These are phyloP conservation scores for Penstemon barbatus DNA, from an alignment of 257 asterid genomes.

Conservation along the genomic window DNA sequence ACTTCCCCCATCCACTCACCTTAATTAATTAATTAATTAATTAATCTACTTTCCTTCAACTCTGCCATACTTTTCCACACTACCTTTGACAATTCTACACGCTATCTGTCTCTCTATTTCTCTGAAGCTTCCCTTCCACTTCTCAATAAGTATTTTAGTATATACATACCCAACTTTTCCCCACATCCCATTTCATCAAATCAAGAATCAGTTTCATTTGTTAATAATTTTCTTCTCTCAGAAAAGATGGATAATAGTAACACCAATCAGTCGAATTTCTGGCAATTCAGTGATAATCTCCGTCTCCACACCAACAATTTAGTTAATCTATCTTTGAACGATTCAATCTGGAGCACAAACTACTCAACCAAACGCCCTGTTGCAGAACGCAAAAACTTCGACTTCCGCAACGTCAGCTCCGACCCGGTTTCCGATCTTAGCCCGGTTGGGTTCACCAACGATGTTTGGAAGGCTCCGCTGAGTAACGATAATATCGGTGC, in stretches of 20 bases:
- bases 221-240: background rate
- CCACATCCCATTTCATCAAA: background rate
- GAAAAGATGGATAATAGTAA: constrained; percentile 52
- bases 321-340: constrained; percentile 72
- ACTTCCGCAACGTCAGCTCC: constrained; percentile 60
- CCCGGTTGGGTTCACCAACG: constrained; percentile 47
- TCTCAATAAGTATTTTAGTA: background rate
- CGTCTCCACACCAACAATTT: constrained; percentile 63
- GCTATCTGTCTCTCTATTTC: constrained; percentile 42
- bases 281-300: constrained; percentile 96
- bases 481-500: constrained; percentile 17
- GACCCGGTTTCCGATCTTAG: constrained; percentile 35
- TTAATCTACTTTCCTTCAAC: constrained; percentile 14
- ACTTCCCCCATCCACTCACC: constrained; percentile 11
- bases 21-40: constrained; percentile 35
- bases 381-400: constrained; percentile 77
- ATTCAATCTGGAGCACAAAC: constrained; percentile 87
- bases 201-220: background rate
- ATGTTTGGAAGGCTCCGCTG: constrained; percentile 55
- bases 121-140: constrained; percentile 34
- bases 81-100: constrained; percentile 64
- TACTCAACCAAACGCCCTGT: constrained; percentile 58
- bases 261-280: constrained; percentile 69
- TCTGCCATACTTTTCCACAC: constrained; percentile 34
- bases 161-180: constrained; percentile 22